Conservation (phyloP, 345 rosid genomes). For the Eutrema japonicum region DNA sequence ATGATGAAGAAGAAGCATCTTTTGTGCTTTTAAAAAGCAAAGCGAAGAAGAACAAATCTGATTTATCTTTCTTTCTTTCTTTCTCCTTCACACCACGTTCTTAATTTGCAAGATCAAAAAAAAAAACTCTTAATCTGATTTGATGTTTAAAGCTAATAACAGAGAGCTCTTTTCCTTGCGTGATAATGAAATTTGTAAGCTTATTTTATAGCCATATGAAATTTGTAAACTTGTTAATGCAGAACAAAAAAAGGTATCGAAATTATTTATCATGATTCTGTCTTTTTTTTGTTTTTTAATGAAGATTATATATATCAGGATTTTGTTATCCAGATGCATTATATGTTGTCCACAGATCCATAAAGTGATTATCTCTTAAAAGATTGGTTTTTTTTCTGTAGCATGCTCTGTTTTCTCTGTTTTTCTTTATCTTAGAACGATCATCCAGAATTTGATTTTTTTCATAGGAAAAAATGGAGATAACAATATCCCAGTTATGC, state of each 20-base stretch:
- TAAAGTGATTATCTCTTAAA: conserved; percentile 11
- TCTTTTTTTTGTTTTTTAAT: not conserved
- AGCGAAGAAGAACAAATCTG: not conserved
- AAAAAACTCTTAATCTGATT: not conserved
- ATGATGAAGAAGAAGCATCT: conserved; percentile 41
- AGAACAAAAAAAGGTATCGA: not conserved
- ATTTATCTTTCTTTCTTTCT: not conserved
- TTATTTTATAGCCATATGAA: not conserved
- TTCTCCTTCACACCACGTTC: not conserved
- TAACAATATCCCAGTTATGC: conserved; percentile 41
- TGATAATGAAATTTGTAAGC: conserved; percentile 11
- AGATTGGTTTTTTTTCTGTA: not conserved
- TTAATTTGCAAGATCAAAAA: not conserved
- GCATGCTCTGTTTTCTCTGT: not conserved
- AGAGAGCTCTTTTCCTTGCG: conserved; percentile 26
- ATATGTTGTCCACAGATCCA: conserved; percentile 51
- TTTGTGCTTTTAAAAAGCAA: conserved; percentile 35
- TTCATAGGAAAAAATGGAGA: conserved; percentile 40
- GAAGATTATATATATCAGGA: not conserved
- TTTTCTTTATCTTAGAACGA: not conserved
- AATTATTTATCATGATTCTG: not conserved
- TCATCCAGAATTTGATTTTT: not conserved
- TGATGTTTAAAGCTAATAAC: conserved; percentile 34
- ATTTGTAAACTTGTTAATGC: conserved; percentile 28
- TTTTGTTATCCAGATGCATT: conserved; percentile 24